These are phyloP conservation scores for Asterochloris erici DNA, from an alignment of 139 green algal species.

Conservation along the genomic window DNA sequence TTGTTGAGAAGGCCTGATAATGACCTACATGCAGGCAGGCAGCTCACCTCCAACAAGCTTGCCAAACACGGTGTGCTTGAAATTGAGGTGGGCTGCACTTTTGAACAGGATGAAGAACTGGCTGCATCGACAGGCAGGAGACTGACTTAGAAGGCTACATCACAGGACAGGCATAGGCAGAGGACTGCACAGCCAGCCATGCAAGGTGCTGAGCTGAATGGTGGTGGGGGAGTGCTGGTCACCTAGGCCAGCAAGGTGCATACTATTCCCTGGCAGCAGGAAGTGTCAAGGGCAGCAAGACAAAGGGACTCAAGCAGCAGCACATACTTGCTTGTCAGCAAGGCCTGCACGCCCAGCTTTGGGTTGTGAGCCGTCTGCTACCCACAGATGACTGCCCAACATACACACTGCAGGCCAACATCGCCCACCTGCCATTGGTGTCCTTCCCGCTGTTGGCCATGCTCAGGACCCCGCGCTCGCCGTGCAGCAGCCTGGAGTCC, in stretches of 20 bases:
- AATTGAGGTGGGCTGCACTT: conserved; percentile 85
- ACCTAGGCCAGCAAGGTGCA: too few species aligned
- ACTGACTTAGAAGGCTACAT: neutral
- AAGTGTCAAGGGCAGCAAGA: too few species aligned
- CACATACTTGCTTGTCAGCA: neutral
- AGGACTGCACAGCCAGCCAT: too few species aligned
- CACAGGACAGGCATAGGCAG: neutral
- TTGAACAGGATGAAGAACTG: conserved; percentile 91
- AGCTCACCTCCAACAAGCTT: conserved; percentile 67
- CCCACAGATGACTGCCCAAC: neutral
- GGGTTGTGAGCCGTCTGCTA: neutral
- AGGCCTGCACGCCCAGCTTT: neutral
- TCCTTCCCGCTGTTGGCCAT: conserved; percentile 91
- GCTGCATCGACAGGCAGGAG: neutral
- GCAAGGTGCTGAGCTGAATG: too few species aligned
- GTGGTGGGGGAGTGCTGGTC: too few species aligned
- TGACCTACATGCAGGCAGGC: neutral
- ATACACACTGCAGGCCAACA: neutral
- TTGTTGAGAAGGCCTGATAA: neutral
- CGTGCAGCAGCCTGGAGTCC: conserved; percentile 61
- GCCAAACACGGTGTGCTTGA: conserved; percentile 92
- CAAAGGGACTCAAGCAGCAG: too few species aligned
- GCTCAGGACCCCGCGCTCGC: conserved; percentile 79
- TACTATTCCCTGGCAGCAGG: too few species aligned
- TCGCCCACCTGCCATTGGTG: conserved; percentile 57